Base-by-base conservation (phyloP, 139 green algal species). In the Chlorella sp. region DNA sequence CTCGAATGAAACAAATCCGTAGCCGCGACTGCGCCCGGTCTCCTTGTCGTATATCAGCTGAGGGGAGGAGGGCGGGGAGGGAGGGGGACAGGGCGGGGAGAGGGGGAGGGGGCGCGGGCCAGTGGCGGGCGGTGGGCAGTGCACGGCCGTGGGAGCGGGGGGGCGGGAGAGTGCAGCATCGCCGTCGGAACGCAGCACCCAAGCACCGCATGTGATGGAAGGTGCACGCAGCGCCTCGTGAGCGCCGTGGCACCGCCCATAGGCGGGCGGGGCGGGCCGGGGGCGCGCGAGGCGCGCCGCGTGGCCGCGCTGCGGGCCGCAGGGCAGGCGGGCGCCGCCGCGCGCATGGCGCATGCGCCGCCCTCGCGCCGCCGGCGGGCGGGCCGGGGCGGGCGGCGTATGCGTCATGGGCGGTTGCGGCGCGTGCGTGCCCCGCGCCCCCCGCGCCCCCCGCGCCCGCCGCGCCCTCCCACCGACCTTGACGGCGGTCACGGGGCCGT, bases 1-100 rank as follows among this genome's bases (percentile, higher is more conserved):
- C 9, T 82, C 73, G 51, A 87, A 87, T 1, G 71, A 82, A 8
- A 87, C 77, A 63, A 87, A 87, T 1, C 82, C 78, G 71, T 82
- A 87, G 46, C 82, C 82, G 56, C 73, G 77, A 11, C 74, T 77
- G 23, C 76, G 73, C 1, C 71, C 63, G 1, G 77, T 87, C n/a
- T 87, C 77, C 48, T 67, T 66, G 50, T 87, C 76, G 12, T 73
- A 71, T 3, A 87, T 78, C 23, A 87, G 62, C 82, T 87, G 82
- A 56, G 41, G 40, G 38, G 46, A 61, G 46, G 82, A 56, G 41
- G 40, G 38, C 41, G 46, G 46, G 67, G 67, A 48, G 31, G 46
- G 19, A 23, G 23, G 19, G 19, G 33, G 33, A 45, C 2, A 19
- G 31, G 9, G 36, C 23, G n/a, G n/a, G n/a, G 33, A 36, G 19